Evolutionary conservation across 805 yeast species (phyloP).

Genomic region (Saitoella complicata): DNA sequence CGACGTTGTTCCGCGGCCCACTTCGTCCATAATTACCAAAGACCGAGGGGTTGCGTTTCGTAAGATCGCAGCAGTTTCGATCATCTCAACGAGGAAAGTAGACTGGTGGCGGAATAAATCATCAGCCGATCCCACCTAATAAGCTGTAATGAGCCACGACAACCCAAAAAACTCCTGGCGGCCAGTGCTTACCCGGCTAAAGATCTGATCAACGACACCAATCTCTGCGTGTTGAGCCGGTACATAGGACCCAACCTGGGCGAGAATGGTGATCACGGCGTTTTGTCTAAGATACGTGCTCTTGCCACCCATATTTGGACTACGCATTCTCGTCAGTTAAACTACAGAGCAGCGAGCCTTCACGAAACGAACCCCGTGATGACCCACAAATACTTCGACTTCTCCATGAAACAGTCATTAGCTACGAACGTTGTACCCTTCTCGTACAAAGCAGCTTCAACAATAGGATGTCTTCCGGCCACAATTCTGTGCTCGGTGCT

Average conservation of each 20-base stretch:
- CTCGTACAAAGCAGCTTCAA: conserved; percentile 51
- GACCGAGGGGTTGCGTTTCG: conserved; percentile 50
- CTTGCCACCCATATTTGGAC: conserved; percentile 55
- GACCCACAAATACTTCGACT: conserved; percentile 10
- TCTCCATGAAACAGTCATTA: conserved; percentile 24
- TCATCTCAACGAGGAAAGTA: conserved; percentile 90
- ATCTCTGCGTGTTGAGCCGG: conserved; percentile 49
- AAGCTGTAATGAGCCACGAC: conserved; percentile 24
- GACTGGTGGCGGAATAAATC: conserved; percentile 61
- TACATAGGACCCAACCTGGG: conserved; percentile 59
- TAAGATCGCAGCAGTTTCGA: conserved; percentile 59
- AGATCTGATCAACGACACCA: conserved; percentile 63
- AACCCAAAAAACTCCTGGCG: neutral
- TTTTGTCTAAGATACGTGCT: conserved; percentile 61
- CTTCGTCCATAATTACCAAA: conserved; percentile 67
- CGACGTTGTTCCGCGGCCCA: conserved; percentile 81
- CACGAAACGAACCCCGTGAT: conserved; percentile 8
- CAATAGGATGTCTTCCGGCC: conserved; percentile 73
- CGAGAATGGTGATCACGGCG: conserved; percentile 50
- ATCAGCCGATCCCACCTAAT: conserved; percentile 46
- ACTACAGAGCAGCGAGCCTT: neutral
- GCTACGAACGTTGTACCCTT: conserved; percentile 34
- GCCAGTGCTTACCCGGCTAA: conserved; percentile 34
- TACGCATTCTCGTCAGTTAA: neutral
- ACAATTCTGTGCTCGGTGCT: conserved; percentile 20